phyloP scores from a whole-genome alignment of 192 early-diverging fungal species.

The Lobosporangium transversale region DNA sequence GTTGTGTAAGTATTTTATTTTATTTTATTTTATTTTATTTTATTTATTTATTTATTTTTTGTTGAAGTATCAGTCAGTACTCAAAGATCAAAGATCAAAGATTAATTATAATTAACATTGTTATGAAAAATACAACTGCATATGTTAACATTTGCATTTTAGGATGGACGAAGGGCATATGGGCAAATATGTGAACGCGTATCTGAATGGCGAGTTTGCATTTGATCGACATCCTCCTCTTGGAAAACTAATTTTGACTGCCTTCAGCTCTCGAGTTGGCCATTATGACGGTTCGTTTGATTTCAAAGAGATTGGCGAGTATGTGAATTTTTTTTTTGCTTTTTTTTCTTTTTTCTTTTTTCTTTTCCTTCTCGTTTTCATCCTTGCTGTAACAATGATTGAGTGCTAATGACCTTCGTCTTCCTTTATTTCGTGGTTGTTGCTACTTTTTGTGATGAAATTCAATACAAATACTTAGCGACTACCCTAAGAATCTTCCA shows the following conservation, averaged over 20 bases:
- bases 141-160: not conserved
- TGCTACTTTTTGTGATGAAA: too few species aligned
- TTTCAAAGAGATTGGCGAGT: slow-evolving; percentile 89
- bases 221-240: slow-evolving; percentile 60
- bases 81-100: too few species aligned
- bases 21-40: not conserved
- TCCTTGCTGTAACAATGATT: too few species aligned
- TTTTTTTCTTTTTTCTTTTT: not conserved
- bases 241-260: slow-evolving; percentile 60
- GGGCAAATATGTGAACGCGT: slow-evolving; percentile 75
- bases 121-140: not conserved
- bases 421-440: too few species aligned
- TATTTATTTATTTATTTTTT: not conserved
- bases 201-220: slow-evolving; percentile 70
- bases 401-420: too few species aligned
- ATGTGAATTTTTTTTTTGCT: slow-evolving; percentile 27
- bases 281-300: slow-evolving; percentile 89
- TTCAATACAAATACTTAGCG: not conserved
- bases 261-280: slow-evolving; percentile 65
- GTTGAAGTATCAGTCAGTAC: too few species aligned
- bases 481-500: slow-evolving; percentile 63
- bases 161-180: slow-evolving; percentile 81
- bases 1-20: slow-evolving; percentile 56
- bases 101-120: too few species aligned
- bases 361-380: not conserved